Conservation (phyloP, 257 asterid genomes). For the Ocimum tenuiflorum region DNA sequence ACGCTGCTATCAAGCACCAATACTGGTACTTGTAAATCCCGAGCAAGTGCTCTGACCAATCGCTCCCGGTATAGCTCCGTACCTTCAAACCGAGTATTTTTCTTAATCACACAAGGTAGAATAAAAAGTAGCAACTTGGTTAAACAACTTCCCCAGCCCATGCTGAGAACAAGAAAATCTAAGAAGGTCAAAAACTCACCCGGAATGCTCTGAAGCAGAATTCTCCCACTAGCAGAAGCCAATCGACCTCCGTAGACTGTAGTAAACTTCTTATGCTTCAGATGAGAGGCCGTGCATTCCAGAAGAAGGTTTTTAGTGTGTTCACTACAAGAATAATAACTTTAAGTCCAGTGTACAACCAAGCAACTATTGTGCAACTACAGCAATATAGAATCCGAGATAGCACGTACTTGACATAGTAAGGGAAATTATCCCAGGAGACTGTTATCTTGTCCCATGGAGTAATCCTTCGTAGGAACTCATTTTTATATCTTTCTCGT, state of each 20-base stretch:
- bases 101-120: conserved; percentile 14
- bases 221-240: conserved; percentile 81
- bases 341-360: conserved; percentile 21
- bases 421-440: conserved; percentile 96
- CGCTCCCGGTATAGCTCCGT: conserved; percentile 94
- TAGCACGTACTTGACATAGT: conserved; percentile 61
- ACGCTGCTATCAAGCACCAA: conserved; percentile 82
- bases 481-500: conserved; percentile 70
- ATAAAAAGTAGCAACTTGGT: background rate
- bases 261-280: conserved; percentile 65
- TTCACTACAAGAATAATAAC: conserved; percentile 47
- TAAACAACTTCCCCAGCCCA: background rate
- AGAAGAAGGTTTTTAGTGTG: conserved; percentile 63
- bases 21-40: conserved; percentile 73
- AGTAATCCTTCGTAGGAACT: conserved; percentile 69
- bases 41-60: conserved; percentile 90
- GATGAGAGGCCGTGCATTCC: conserved; percentile 86
- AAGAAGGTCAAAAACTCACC: conserved; percentile 36
- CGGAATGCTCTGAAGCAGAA: conserved; percentile 78
- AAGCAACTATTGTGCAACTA: conserved; percentile 11
- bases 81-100: conserved; percentile 43
- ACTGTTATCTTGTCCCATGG: conserved; percentile 89
- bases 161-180: background rate
- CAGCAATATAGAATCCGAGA: conserved; percentile 7
- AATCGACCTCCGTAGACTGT: conserved; percentile 64